A percentile compares a stretch with the other conserved stretches of the same genome.
Conservation (phyloP, 192 early-diverging fungal genomes). For the Entophlyctis helioformis region DNA sequence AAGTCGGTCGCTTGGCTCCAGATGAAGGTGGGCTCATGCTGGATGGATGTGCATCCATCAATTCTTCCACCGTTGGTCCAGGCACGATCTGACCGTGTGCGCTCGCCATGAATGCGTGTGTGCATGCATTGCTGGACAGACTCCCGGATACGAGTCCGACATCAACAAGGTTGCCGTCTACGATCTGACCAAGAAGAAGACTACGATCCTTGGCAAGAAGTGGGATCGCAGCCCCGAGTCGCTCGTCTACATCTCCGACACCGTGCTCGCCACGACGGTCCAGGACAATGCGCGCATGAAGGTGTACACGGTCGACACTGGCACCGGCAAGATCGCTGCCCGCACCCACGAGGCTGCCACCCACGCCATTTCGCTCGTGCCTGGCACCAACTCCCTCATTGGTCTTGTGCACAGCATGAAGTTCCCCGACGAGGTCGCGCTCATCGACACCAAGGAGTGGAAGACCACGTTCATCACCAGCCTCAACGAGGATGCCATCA, state of each 20-base stretch:
- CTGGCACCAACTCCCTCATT: background rate
- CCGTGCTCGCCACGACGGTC: conserved; percentile 43
- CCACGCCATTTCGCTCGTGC: background rate
- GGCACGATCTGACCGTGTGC: no score
- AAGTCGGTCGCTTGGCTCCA: conserved; percentile 58
- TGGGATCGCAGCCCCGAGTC: conserved; percentile 45
- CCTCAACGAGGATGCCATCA: no score
- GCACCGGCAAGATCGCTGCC: background rate
- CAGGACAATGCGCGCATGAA: conserved; percentile 56
- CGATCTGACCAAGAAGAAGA: conserved; percentile 18
- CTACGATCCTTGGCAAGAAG: conserved; percentile 15
- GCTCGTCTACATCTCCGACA: conserved; percentile 48
- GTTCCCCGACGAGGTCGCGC: no score
- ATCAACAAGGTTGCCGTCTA: conserved; percentile 58
- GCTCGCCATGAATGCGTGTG: no score
- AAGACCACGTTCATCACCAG: no score
- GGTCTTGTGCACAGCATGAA: no score
- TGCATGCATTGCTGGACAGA: background rate
- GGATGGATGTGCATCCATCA: no score
- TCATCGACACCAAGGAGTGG: no score
- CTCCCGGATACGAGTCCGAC: conserved; percentile 64
- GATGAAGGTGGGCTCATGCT: conserved; percentile 30
- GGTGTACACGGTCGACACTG: conserved; percentile 35
- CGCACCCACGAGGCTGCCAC: background rate
- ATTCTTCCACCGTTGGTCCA: no score